Evolutionary conservation across 23 red algal species (phyloP).

Genomic region (Pyropia yezoensis): DNA sequence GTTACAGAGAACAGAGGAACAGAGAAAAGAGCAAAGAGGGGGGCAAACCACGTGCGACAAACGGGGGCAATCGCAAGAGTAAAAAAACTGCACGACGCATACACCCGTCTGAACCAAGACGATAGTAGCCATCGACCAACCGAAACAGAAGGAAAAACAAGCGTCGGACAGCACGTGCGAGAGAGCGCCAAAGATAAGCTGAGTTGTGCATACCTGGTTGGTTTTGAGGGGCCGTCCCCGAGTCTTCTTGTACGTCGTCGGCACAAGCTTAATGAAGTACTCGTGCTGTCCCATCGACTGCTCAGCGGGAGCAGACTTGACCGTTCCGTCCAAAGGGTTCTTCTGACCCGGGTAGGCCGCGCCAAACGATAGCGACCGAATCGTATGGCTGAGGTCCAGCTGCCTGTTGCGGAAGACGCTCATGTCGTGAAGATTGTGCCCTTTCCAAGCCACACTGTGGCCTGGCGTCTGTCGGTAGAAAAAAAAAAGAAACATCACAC

Average conservation of each 20-base stretch:
- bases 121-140: too few species aligned
- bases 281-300: constrained; percentile 61
- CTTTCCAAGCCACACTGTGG: constrained; percentile 49
- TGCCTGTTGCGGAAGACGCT: constrained; percentile 19
- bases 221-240: constrained; percentile 17
- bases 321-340: constrained; percentile 73
- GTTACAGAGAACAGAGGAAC: background rate
- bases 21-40: background rate
- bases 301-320: constrained; percentile 5
- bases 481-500: too few species aligned
- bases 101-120: too few species aligned
- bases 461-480: constrained; percentile 29
- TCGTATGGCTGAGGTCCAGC: constrained; percentile 68
- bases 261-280: constrained; percentile 87
- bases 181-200: background rate
- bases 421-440: constrained; percentile 67
- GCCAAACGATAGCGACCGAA: constrained; percentile 75
- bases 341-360: constrained; percentile 55
- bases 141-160: too few species aligned
- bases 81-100: too few species aligned
- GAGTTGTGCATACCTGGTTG: constrained; percentile 22
- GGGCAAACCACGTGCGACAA: background rate
- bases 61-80: too few species aligned
- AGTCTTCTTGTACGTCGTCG: constrained; percentile 63
- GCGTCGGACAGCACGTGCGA: too few species aligned